Evolutionary conservation across 2,329 filamentous ascomycete genomes (phyloP).

Genomic region (Ustilaginoidea virens): DNA sequence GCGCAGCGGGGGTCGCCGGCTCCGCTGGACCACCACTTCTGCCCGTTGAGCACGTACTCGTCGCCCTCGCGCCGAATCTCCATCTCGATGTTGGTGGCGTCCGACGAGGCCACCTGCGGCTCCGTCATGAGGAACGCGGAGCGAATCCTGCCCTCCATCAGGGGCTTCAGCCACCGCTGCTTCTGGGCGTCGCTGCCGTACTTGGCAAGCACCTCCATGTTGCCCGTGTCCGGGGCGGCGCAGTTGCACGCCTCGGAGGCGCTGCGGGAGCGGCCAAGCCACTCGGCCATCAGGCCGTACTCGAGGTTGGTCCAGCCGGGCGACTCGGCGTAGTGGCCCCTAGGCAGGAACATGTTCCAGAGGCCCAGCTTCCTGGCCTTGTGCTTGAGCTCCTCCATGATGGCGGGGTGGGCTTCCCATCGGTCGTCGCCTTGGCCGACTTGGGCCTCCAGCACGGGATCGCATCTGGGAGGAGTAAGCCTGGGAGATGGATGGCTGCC

Average conservation of each 20-base stretch:
- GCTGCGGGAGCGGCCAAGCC: slow-evolving; percentile 69
- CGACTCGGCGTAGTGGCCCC: slow-evolving; percentile 88
- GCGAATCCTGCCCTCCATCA: slow-evolving; percentile 72
- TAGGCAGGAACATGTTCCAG: slow-evolving; percentile 98
- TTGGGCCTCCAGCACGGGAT: slow-evolving; percentile 66
- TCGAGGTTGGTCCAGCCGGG: slow-evolving; percentile 91
- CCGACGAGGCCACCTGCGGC: slow-evolving; percentile 72
- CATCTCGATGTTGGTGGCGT: slow-evolving; percentile 86
- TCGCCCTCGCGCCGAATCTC: slow-evolving; percentile 70
- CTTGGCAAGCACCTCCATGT: slow-evolving; percentile 90
- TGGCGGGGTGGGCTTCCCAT: slow-evolving; percentile 64
- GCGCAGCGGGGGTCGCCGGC: slow-evolving; percentile 85
- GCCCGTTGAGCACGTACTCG: slow-evolving; percentile 79
- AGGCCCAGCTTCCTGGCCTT: slow-evolving; percentile 72
- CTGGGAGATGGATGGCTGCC: neutral
- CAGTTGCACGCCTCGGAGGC: slow-evolving; percentile 86
- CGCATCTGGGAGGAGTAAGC: slow-evolving; percentile 36
- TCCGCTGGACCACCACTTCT: slow-evolving; percentile 99
- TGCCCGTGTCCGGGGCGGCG: slow-evolving; percentile 80
- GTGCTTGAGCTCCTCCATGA: slow-evolving; percentile 80
- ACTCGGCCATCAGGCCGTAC: slow-evolving; percentile 95
- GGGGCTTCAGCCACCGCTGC: slow-evolving; percentile 62
- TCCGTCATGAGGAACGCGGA: slow-evolving; percentile 93
- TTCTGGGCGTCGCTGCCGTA: slow-evolving; percentile 81
- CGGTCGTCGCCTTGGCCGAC: slow-evolving; percentile 59